Base-by-base conservation (phyloP, 2,329 filamentous ascomycete genomes). In the Pseudogymnoascus verrucosus region DNA sequence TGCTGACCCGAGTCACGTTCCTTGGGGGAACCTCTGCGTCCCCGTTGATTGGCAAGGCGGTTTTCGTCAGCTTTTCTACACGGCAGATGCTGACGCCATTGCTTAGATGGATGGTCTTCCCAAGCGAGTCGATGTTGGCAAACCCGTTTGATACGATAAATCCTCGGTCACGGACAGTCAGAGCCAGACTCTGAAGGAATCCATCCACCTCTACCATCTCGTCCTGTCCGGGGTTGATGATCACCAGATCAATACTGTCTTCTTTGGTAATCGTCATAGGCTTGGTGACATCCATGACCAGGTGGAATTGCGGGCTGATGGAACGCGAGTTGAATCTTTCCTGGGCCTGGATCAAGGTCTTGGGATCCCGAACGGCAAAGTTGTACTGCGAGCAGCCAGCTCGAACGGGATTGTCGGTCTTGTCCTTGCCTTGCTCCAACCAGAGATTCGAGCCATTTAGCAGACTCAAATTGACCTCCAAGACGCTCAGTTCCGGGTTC, bases 391-490 rank as follows among this genome's bases (percentile, higher is more conserved):
- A 34, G 51, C 62, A 66, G 5, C 67, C 68, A 16, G 60, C 31
- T 21, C 68, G 54, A 19, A 64, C 12, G 7, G 62, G n/a, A 16
- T 47, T 61, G 12, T 64, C 57, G n/a, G 36, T 16, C 36, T 39
- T n/a, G 12, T 39, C 36, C 36, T 39, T 16, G 36, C 14, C 36
- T 14, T 21, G 62, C n/a, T 66, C 60, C 21, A 75, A 65, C 72
- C 73, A 75, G 2, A 74, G 23, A 36, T 66, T 68, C 4, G 70
- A 69, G 1, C 61, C 36, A 26, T 74, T 71, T 1, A 5, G 47
- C 2, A 61, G 7, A 39, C 67, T 65, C 6, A 75, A 60, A 21
- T 71, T 71, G 3, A 76, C 39, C 62, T 78, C 75, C 0, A 77
- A 47, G 10, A 78, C 70, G 1, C 64, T 71, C 1, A 75, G 67